Conservation (phyloP, 495 filamentous ascomycete genomes). For the Aspergillus panamensis region DNA sequence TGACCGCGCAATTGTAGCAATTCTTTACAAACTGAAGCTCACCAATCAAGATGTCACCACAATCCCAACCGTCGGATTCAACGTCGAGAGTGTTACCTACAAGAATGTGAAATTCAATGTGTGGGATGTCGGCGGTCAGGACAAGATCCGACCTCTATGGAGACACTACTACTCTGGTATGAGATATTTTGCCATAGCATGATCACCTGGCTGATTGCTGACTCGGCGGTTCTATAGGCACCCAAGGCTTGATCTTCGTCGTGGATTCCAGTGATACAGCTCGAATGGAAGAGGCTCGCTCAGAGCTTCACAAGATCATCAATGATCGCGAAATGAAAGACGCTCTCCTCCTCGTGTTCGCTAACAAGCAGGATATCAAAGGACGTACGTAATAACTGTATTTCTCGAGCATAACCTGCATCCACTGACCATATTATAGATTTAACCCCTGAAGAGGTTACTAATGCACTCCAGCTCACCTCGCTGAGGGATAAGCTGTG, state of each 20-base stretch:
- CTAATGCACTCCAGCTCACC: constrained; percentile 75
- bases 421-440: constrained; percentile 49
- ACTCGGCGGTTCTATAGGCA: constrained; percentile 50
- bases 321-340: constrained; percentile 99
- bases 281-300: constrained; percentile 84
- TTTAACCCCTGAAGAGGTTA: constrained; percentile 82
- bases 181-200: constrained; percentile 17
- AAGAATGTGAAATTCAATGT: constrained; percentile 99
- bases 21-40: constrained; percentile 99
- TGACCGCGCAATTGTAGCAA: constrained; percentile 50
- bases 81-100: constrained; percentile 98
- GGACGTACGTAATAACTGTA: constrained; percentile 59
- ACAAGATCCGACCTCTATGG: constrained; percentile 98
- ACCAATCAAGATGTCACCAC: constrained; percentile 93
- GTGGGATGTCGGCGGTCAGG: constrained; percentile 98
- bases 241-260: constrained; percentile 96
- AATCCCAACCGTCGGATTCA: constrained; percentile 99
- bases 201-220: constrained; percentile 7
- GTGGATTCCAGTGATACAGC: constrained; percentile 86
- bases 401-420: not conserved
- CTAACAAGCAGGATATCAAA: constrained; percentile 93
- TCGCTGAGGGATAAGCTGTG: constrained; percentile 89
- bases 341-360: constrained; percentile 87
- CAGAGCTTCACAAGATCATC: constrained; percentile 91
- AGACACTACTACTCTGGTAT: constrained; percentile 96